Evolutionary conservation across 495 filamentous ascomycete genomes (phyloP).

Genomic region (Lentithecium fluviatile): DNA sequence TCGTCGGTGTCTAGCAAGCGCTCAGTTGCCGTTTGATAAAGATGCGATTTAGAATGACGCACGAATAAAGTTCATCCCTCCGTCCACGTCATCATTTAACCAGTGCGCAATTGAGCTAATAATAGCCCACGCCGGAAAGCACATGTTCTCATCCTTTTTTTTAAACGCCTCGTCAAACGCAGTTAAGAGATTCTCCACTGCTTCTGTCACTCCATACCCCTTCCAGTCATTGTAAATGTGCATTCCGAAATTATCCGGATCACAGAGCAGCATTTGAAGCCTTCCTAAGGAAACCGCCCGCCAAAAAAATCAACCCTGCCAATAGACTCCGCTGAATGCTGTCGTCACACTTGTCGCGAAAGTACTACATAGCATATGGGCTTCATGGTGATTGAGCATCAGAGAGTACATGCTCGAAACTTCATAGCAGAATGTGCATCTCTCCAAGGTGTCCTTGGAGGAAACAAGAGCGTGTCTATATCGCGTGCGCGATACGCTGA

Average conservation of each 20-base stretch:
- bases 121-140: constrained; percentile 6
- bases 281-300: too few relatives aligned
- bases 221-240: constrained; percentile 46
- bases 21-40: neutral
- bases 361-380: too few relatives aligned
- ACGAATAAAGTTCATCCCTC: constrained; percentile 5
- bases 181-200: constrained; percentile 44
- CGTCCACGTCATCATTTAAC: neutral
- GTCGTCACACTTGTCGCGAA: too few relatives aligned
- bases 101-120: constrained; percentile 6
- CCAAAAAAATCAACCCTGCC: too few relatives aligned
- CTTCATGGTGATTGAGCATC: too few relatives aligned
- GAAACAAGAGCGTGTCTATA: too few relatives aligned
- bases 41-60: neutral
- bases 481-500: too few relatives aligned
- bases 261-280: too few relatives aligned
- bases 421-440: too few relatives aligned
- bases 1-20: constrained; percentile 6
- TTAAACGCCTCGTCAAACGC: constrained; percentile 40
- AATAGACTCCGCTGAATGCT: too few relatives aligned
- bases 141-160: constrained; percentile 1
- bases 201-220: constrained; percentile 45
- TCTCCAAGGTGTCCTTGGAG: too few relatives aligned
- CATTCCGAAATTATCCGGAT: constrained; percentile 47
- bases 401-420: too few relatives aligned